phyloP scores from a whole-genome alignment of 495 filamentous ascomycete genomes.

The Usnea hakonensis region DNA sequence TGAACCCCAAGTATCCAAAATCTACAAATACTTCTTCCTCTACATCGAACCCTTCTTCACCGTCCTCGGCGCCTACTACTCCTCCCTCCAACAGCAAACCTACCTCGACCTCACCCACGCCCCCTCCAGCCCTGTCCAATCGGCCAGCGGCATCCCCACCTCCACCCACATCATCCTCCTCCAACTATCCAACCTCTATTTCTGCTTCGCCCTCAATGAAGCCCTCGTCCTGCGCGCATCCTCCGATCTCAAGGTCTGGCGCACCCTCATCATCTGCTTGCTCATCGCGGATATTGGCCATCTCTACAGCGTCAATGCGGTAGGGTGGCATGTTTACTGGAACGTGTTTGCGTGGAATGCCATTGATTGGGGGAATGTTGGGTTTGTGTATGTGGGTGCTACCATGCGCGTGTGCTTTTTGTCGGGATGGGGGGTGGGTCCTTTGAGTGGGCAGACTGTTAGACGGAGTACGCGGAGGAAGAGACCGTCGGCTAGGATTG shows the following conservation, averaged over 20 bases:
- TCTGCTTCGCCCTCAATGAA: conserved; percentile 60
- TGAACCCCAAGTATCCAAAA: conserved; percentile 22
- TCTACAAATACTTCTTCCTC: conserved; percentile 58
- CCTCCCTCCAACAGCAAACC: conserved; percentile 44
- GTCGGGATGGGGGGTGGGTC: conserved; percentile 1
- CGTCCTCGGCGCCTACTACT: conserved; percentile 57
- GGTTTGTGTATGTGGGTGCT: conserved; percentile 54
- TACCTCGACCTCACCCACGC: conserved; percentile 55
- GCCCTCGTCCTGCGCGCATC: conserved; percentile 58
- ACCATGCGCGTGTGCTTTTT: conserved; percentile 49
- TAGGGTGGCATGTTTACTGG: conserved; percentile 51
- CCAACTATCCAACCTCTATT: conserved; percentile 27
- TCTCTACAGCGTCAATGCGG: conserved; percentile 45
- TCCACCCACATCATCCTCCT: conserved; percentile 42
- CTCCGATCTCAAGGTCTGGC: conserved; percentile 56
- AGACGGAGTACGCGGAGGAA: conserved; percentile 12
- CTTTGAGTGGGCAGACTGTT: neutral
- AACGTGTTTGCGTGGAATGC: conserved; percentile 50
- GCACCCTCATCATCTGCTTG: conserved; percentile 49
- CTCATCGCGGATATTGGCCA: conserved; percentile 63
- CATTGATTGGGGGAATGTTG: conserved; percentile 59
- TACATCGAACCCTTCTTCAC: conserved; percentile 58
- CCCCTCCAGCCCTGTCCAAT: conserved; percentile 35
- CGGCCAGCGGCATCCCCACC: conserved; percentile 23
- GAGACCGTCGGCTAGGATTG: conserved; percentile 3